Evolutionary conservation across 2,329 filamentous ascomycete species (phyloP).

Genomic region (Botryotinia calthae): DNA sequence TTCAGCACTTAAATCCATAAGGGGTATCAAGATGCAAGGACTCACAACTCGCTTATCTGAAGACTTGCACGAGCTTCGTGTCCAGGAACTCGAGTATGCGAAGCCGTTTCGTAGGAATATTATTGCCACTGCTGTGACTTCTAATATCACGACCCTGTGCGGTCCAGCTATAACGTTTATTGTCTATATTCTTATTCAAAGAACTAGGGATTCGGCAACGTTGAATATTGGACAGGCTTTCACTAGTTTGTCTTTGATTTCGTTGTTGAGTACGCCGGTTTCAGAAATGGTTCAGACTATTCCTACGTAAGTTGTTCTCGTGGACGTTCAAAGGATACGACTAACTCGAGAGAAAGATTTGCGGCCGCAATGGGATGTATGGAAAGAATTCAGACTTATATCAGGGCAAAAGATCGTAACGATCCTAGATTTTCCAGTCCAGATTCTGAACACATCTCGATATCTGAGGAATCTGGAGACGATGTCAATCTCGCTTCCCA

Average conservation of each 20-base stretch:
- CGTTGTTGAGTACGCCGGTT: constrained; percentile 30
- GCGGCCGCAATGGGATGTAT: constrained; percentile 5
- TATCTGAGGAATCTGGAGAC: background rate
- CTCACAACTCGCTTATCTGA: constrained; percentile 27
- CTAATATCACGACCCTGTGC: constrained; percentile 4
- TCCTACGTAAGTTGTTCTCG: constrained; percentile 9
- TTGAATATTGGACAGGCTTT: constrained; percentile 39
- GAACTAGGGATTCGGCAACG: constrained; percentile 17
- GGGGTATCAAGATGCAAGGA: constrained; percentile 33
- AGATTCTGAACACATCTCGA: background rate
- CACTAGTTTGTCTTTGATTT: constrained; percentile 45
- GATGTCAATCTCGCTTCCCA: background rate
- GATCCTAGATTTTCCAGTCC: background rate
- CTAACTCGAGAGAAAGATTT: constrained; percentile 2
- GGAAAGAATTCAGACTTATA: constrained; percentile 14
- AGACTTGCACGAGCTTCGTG: constrained; percentile 34
- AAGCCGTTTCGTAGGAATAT: constrained; percentile 19
- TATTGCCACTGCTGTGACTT: constrained; percentile 5
- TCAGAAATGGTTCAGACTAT: constrained; percentile 9
- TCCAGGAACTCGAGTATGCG: constrained; percentile 21
- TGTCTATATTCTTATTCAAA: constrained; percentile 8
- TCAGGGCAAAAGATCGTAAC: background rate
- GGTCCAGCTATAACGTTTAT: background rate
- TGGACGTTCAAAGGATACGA: too few species aligned
- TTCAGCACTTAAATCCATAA: constrained; percentile 32